Base-by-base conservation (phyloP, 108 stramenopile species). In the Skeletonema tropicum region DNA sequence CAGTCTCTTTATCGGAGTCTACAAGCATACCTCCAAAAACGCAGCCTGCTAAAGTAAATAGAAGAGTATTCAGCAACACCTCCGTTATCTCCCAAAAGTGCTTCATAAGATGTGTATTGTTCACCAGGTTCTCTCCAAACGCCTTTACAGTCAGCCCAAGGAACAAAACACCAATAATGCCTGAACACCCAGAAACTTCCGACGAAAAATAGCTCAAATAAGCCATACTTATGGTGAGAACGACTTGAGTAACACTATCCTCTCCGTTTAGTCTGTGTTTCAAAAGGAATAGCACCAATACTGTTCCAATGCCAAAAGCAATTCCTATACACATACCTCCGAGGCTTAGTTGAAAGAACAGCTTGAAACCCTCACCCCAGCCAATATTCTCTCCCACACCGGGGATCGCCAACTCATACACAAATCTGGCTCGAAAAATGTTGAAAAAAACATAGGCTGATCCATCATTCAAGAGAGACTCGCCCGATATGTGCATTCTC, bases 371-470 rank as follows among this genome's bases (percentile, higher is more conserved):
- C 26, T 64, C 61, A 17, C 49, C 76, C 63, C 36, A 33, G 1
- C 17, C 23, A 7, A 38, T 19, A 2, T 26, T 25, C 23, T 21
- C 2, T 2, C 61, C 61, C 2, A 36, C 39, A 17, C 8, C 36
- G 6, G 36, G 21, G 17, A 62, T 61, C 35, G 9, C 29, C 92
- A 30, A 97, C 71, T 19, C 92, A 74, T 74, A 99, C 98, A 35
- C 97, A 83, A 11, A 97, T 38, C 15, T 97, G 96, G 72, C 96
- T 98, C 49, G 91, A 77, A 32, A 96, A 57, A 73, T 96, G 92
- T 64, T 93, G 74, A 97, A 93, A 39, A 84, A 74, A 65, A 91
- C 82, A 82, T 96, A 80, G 38, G 92, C 36, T 23, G 87, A 68
- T 12, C 66, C 57, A 64, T 96, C 86, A 65, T 94, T 94, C 69